Percentiles rank a stretch among this genome's conserved stretches.
Evolutionary conservation across 345 rosid genomes (phyloP).

Genomic region (Ricinus communis): DNA sequence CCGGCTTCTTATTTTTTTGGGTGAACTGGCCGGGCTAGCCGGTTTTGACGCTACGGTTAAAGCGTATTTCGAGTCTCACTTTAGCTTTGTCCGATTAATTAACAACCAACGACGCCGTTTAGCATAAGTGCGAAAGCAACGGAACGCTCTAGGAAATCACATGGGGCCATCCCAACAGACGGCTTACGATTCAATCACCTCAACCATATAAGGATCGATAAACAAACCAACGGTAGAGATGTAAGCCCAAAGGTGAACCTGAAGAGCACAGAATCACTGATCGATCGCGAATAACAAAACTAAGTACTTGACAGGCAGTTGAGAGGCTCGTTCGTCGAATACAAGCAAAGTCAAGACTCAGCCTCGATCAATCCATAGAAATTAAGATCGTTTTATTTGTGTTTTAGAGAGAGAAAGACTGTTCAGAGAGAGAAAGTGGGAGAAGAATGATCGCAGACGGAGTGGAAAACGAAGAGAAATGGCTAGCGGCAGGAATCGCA

Average conservation of each 20-base stretch:
- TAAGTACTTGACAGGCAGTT: conserved; percentile 27
- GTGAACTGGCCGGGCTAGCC: too few relatives aligned
- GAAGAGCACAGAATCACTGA: conserved; percentile 21
- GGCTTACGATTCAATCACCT: too few relatives aligned
- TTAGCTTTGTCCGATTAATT: too few relatives aligned
- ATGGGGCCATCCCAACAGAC: too few relatives aligned
- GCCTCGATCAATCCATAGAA: conserved; percentile 20
- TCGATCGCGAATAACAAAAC: conserved; percentile 19
- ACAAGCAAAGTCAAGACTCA: conserved; percentile 35
- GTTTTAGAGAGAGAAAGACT: conserved; percentile 3
- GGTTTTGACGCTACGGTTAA: too few relatives aligned
- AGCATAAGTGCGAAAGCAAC: too few relatives aligned
- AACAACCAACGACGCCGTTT: too few relatives aligned
- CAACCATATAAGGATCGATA: too few relatives aligned
- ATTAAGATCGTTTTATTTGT: neutral
- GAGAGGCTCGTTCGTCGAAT: conserved; percentile 12
- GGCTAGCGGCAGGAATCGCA: conserved; percentile 92
- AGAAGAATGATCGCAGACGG: conserved; percentile 75
- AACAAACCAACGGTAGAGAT: conserved; percentile 4
- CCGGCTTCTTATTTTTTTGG: too few relatives aligned
- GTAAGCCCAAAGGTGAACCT: neutral
- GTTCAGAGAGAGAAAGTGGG: conserved; percentile 18
- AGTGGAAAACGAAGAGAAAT: conserved; percentile 92
- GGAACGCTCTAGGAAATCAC: too few relatives aligned
- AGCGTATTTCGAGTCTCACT: too few relatives aligned